Base-by-base conservation (phyloP, 805 yeast genomes). In the Yarrowia alimentaria region DNA sequence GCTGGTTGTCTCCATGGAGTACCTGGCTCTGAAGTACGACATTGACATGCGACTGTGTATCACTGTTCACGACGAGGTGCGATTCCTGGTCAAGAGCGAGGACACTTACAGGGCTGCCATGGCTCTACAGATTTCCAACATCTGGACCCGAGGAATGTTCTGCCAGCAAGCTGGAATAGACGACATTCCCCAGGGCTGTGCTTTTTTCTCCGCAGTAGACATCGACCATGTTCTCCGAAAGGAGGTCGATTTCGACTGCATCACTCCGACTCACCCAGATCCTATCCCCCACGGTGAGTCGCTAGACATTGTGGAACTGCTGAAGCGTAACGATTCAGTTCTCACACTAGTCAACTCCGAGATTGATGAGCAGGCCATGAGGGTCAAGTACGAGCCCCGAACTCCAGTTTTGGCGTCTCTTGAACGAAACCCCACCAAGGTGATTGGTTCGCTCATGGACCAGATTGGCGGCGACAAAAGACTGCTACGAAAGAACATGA, bases 131-230 rank as follows among this genome's bases (percentile, higher is more conserved):
- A 77, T 94, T 16, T 78, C 93, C 48, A 94, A 94, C 64, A 61
- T 91, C 4, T 93, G 99, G 99, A 91, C 98, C 0, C 73, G 99
- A 54, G 94, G 95, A 0, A 83, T 93, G 79, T 93, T 93, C 60
- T 85, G 94, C 58, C 94, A 90, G 62, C 95, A 89, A 61, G 67
- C 91, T 61, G 97, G 97, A 0, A 83, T 93, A 55, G 74, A 78
- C 28, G 94, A 90, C 57, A 73, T 93, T 29, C 99, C 99, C 0
- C 96, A 90, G 60, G 82, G 90, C 10, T 87, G 95, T 68, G 98
- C 99, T 0, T 93, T 93, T 63, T 93, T 93, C 64, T 86, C 96
- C 1, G 89, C 88, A 29, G 89, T 93, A 30, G 99, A 93, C 62
- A 77, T 94, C 50, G 99, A 93, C 62, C 78, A 75, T 55, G 85